phyloP scores from a whole-genome alignment of 768 basidiomycete species.

The Rhizopogon roseolus region DNA sequence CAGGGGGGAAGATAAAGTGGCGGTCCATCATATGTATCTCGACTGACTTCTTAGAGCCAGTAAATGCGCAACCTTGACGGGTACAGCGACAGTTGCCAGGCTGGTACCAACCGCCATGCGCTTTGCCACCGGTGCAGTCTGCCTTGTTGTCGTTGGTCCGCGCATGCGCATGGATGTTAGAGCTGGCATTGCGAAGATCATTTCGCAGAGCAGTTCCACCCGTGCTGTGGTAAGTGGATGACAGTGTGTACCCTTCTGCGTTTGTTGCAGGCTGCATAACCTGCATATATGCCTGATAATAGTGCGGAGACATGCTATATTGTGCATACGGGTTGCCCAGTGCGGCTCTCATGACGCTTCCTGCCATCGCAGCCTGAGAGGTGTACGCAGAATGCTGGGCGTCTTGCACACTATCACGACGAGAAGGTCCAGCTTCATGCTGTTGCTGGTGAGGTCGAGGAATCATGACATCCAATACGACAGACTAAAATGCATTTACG shows the following conservation, averaged over 20 bases:
- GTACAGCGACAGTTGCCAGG: constrained; percentile 57
- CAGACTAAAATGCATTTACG: too few relatives aligned
- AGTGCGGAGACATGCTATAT: constrained; percentile 40
- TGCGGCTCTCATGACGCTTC: constrained; percentile 16
- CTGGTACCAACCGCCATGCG: constrained; percentile 50
- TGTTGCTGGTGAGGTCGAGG: not conserved
- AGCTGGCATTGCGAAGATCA: constrained; percentile 1
- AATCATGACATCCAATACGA: too few relatives aligned
- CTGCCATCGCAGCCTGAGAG: constrained; percentile 3
- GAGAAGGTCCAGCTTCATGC: not conserved
- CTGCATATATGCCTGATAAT: constrained; percentile 52
- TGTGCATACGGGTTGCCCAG: constrained; percentile 24
- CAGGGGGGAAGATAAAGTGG: constrained; percentile 78
- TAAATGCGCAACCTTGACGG: constrained; percentile 60
- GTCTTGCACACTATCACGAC: not conserved
- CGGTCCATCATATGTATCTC: constrained; percentile 87
- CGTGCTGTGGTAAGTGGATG: constrained; percentile 28
- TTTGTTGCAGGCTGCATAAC: constrained; percentile 19
- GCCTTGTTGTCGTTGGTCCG: constrained; percentile 5
- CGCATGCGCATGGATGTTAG: not conserved
- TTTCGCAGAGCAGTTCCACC: not conserved
- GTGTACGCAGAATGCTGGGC: not conserved
- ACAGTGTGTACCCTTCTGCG: constrained; percentile 32
- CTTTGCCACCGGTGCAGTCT: constrained; percentile 13
- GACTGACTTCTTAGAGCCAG: constrained; percentile 64